Evolutionary conservation across 192 early-diverging fungal species (phyloP), one percentile per base, ranked within the genome.

Genomic region (Backusella macrospora): DNA sequence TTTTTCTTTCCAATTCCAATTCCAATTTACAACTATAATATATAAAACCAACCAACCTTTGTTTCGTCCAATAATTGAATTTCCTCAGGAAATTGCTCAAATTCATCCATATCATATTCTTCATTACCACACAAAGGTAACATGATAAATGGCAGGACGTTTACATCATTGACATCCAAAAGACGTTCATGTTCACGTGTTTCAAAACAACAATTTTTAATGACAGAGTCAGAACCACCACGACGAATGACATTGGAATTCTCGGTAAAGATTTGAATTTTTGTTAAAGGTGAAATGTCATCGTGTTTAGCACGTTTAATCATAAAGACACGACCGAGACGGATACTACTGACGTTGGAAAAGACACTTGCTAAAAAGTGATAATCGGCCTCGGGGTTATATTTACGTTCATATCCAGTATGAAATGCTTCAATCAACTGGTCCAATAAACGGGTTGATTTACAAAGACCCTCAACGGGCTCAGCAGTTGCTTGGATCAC

Each of bases 41-140:
- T 34, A 34, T 34, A 34, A 34, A 34, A 34, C 10, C 6, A 29
- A 21, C 34, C 40, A 67, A 80, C 78, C 79, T 98, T 98, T 34
- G 91, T 89, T 6, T 86, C 83, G 46, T 90, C 92, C 44, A 97
- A 76, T 3, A 98, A 79, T 77, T 97, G 95, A 40, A 96, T 90
- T 76, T 98, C 96, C 67, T 95, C 95, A 0, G 95, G 96, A 86
- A 99, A 92, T 5, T 84, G 85, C 39, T 97, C 96, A 90, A 96
- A 95, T 45, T 98, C 96, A 87, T 99, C 97, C 23, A 92, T 86
- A 68, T 92, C 91, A 78, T 91, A 96, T 69, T 99, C 96, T 65
- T 98, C 96, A 0, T 93, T 91, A 5, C 97, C 97, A 68, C 92
- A 94, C 42, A 96, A 83, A 16, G 97, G 97, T 43, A 98, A 84